Evolutionary conservation across 108 stramenopile species (phyloP).

Genomic region (Epipyxis sp.): DNA sequence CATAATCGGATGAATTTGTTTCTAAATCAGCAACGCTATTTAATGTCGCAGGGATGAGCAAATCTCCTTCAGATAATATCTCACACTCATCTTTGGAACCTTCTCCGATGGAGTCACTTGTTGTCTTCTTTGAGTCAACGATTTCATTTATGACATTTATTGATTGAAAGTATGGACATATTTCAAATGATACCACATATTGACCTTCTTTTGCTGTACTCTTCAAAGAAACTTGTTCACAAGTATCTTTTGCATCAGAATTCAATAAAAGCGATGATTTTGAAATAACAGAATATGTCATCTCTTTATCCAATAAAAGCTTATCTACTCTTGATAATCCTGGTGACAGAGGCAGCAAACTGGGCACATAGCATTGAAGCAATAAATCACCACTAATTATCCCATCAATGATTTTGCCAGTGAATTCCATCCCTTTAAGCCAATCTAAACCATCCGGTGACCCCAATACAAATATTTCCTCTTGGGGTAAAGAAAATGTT

Average conservation of each 20-base stretch:
- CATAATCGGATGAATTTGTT: too few species aligned
- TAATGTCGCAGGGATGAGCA: too few species aligned
- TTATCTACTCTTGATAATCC: not conserved
- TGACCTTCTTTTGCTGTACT: not conserved
- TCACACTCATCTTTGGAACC: too few species aligned
- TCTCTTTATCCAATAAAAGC: not conserved
- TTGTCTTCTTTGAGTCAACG: too few species aligned
- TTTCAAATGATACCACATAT: not conserved
- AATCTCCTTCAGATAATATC: too few species aligned
- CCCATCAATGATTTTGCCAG: not conserved
- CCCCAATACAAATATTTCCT: not conserved
- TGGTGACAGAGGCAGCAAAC: not conserved
- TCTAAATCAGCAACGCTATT: too few species aligned
- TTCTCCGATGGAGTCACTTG: too few species aligned
- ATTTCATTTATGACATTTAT: too few species aligned
- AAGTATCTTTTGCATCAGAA: too few species aligned
- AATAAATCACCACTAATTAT: not conserved
- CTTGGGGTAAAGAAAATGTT: not conserved
- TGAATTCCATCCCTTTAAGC: not conserved
- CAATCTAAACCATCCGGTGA: conserved; percentile 13
- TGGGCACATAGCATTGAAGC: not conserved
- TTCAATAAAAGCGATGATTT: not conserved
- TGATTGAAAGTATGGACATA: not conserved
- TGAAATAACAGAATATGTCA: not conserved
- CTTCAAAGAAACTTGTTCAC: not conserved